Conservation (phyloP, 2,329 filamentous ascomycete genomes). For the Penicillium sp. region DNA sequence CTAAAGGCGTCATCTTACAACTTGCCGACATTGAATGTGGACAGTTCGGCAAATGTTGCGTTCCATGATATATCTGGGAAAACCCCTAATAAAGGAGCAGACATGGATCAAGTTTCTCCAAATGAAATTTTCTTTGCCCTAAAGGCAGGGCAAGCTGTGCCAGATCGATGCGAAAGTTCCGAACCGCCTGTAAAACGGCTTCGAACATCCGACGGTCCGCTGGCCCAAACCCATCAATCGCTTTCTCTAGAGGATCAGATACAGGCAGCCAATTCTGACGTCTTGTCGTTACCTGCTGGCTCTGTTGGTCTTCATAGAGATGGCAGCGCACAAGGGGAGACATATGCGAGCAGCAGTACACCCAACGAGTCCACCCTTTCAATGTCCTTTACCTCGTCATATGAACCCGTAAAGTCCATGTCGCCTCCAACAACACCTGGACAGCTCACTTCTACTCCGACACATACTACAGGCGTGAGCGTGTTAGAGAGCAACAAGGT, state of each 20-base stretch:
- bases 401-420: constrained; percentile 29
- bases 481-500: constrained; percentile 30
- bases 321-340: constrained; percentile 4
- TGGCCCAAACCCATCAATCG: constrained; percentile 4
- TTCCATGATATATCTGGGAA: constrained; percentile 19
- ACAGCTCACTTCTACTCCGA: constrained; percentile 18
- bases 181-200: constrained; percentile 26
- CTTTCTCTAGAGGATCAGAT: background rate
- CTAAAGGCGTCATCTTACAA: constrained; percentile 5
- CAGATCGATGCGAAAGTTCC: constrained; percentile 6
- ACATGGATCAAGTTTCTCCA: constrained; percentile 15
- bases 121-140: constrained; percentile 3
- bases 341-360: constrained; percentile 25
- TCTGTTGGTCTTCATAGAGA: constrained; percentile 6
- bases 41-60: constrained; percentile 25
- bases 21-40: constrained; percentile 26
- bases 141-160: background rate
- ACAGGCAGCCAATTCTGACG: background rate
- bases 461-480: constrained; percentile 21
- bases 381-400: constrained; percentile 28
- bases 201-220: constrained; percentile 16
- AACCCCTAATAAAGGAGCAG: constrained; percentile 15
- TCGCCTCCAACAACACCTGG: constrained; percentile 28
- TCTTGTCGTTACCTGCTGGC: background rate
- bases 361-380: constrained; percentile 33